These are phyloP conservation scores for Oleoguttula mirabilis DNA, from an alignment of 495 filamentous ascomycete species.

Conservation along the genomic window DNA sequence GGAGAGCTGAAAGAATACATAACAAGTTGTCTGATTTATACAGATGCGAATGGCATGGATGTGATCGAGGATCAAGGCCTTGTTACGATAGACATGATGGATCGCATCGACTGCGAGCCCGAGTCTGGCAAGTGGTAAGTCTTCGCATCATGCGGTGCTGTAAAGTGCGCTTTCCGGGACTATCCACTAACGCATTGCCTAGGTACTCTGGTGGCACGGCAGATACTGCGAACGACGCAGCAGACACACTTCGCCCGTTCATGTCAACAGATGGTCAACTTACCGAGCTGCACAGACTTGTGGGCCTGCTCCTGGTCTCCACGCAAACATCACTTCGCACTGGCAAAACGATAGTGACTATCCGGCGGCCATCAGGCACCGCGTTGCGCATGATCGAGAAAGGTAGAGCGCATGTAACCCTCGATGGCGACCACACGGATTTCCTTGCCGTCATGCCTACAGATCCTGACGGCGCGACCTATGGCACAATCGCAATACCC, in stretches of 20 bases:
- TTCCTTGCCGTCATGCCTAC: slow-evolving; percentile 37
- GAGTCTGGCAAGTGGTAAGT: neutral
- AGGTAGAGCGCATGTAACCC: neutral
- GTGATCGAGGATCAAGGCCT: slow-evolving; percentile 83
- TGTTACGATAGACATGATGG: slow-evolving; percentile 93
- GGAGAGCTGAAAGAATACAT: slow-evolving; percentile 82
- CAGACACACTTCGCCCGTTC: too few relatives aligned
- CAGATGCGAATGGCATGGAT: slow-evolving; percentile 58
- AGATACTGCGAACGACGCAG: too few relatives aligned
- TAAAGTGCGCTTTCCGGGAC: too few relatives aligned
- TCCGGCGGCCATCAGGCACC: slow-evolving; percentile 15
- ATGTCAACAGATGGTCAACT: slow-evolving; percentile 9
- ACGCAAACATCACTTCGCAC: slow-evolving; percentile 13
- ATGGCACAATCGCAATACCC: slow-evolving; percentile 10
- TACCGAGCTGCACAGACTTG: slow-evolving; percentile 4
- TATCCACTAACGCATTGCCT: too few relatives aligned
- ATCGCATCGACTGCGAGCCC: slow-evolving; percentile 46
- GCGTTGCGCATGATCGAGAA: slow-evolving; percentile 1
- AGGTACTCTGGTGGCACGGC: too few relatives aligned
- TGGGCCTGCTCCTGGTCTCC: slow-evolving; percentile 10
- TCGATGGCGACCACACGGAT: neutral
- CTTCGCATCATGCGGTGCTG: neutral
- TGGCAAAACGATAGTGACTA: slow-evolving; percentile 10
- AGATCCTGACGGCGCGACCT: slow-evolving; percentile 27
- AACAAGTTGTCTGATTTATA: slow-evolving; percentile 67